Conservation (phyloP, 1,284 basidiomycete genomes). For the Boletus putidus region DNA sequence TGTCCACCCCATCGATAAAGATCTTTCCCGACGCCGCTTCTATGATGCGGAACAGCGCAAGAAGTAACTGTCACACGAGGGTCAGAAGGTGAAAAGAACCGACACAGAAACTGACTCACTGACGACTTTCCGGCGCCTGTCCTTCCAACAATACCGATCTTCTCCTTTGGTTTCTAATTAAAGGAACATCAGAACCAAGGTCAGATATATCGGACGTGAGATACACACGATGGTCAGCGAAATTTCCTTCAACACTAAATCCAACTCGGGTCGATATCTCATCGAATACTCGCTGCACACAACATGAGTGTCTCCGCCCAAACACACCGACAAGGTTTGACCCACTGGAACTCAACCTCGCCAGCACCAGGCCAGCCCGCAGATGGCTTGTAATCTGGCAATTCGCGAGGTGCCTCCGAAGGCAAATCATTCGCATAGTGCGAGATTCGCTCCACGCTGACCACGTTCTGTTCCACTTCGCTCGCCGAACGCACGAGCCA, state of each 20-base stretch:
- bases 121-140: constrained; percentile 95
- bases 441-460: constrained; percentile 79
- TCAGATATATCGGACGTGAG: constrained; percentile 22
- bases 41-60: constrained; percentile 78
- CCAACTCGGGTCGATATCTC: constrained; percentile 80
- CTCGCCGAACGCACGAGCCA: constrained; percentile 90
- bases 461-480: constrained; percentile 93
- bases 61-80: constrained; percentile 46
- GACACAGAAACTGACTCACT: constrained; percentile 43
- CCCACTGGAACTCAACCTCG: constrained; percentile 72
- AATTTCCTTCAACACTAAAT: constrained; percentile 76
- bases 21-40: constrained; percentile 82
- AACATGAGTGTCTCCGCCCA: neutral
- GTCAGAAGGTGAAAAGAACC: neutral
- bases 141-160: constrained; percentile 83
- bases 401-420: constrained; percentile 75
- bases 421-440: constrained; percentile 71
- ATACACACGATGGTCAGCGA: constrained; percentile 60
- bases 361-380: constrained; percentile 77
- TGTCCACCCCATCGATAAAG: constrained; percentile 81
- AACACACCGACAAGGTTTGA: neutral
- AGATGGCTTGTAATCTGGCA: constrained; percentile 62
- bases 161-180: constrained; percentile 67
- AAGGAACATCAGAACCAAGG: neutral
- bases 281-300: constrained; percentile 67